Percentiles rank a stretch among this genome's conserved stretches.
phyloP scores from a whole-genome alignment of 129 eudicot genomes.

The Lonicera japonica region DNA sequence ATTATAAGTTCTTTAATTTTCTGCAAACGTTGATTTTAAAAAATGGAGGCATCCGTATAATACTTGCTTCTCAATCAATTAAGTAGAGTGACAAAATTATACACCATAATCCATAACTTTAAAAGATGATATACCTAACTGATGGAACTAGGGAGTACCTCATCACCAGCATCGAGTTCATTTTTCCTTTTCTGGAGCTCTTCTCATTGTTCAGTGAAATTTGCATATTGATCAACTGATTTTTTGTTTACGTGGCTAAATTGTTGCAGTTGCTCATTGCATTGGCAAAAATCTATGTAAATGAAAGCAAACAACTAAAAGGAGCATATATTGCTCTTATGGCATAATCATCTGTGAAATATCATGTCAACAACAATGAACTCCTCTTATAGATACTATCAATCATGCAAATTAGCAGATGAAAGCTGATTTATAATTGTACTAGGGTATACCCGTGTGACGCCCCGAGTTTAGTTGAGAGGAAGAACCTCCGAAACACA shows the following conservation, averaged over 20 bases:
- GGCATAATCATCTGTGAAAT: background rate
- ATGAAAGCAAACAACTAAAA: background rate
- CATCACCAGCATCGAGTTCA: conserved; percentile 95
- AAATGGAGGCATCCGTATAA: background rate
- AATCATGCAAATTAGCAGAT: background rate
- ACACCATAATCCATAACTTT: background rate
- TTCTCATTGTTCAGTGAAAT: conserved; percentile 95
- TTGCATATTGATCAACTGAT: conserved; percentile 96
- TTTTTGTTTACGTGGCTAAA: conserved; percentile 99
- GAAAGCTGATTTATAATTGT: background rate
- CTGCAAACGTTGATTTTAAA: conserved; percentile 28
- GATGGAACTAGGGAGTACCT: conserved; percentile 37
- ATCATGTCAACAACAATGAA: background rate
- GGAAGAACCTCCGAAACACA: no score
- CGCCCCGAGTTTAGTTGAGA: no score
- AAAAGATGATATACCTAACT: conserved; percentile 6
- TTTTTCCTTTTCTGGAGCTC: conserved; percentile 89
- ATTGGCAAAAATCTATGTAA: conserved; percentile 20
- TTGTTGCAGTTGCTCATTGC: conserved; percentile 89
- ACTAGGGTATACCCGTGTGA: no score
- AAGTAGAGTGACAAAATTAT: background rate
- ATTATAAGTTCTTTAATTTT: conserved; percentile 87
- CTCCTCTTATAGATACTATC: background rate
- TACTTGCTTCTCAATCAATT: background rate
- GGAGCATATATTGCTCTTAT: background rate